Percentiles rank a stretch among this genome's conserved stretches.
Conservation (phyloP, 495 filamentous ascomycete genomes). For the Podospora fimiseda region DNA sequence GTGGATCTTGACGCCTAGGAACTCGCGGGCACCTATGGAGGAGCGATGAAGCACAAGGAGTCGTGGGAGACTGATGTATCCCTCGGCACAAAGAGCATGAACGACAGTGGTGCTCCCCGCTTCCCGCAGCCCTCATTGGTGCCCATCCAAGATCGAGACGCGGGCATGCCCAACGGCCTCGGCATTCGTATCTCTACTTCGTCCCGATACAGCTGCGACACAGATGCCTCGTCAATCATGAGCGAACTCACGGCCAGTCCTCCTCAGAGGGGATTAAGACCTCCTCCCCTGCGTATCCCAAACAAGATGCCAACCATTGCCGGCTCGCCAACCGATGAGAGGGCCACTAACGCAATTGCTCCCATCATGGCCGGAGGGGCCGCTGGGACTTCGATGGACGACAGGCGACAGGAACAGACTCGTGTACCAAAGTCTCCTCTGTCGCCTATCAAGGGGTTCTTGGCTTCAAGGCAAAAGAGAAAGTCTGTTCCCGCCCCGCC, state of each 20-base stretch:
- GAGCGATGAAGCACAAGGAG: constrained; percentile 6
- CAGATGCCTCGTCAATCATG: constrained; percentile 11
- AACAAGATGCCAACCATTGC: constrained; percentile 16
- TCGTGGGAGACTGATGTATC: constrained; percentile 21
- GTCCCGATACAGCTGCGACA: constrained; percentile 17
- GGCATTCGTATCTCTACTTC: background rate
- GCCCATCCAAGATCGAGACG: constrained; percentile 19
- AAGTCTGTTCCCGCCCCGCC: constrained; percentile 14
- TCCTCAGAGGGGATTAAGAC: constrained; percentile 10
- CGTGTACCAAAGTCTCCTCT: constrained; percentile 5
- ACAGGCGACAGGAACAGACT: background rate
- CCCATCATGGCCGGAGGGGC: constrained; percentile 20
- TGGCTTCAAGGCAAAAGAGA: constrained; percentile 3
- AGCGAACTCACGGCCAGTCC: constrained; percentile 3
- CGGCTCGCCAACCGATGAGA: constrained; percentile 16
- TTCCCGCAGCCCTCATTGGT: constrained; percentile 27
- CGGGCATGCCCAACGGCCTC: background rate
- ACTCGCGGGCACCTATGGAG: constrained; percentile 33
- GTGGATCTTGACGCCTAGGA: constrained; percentile 42
- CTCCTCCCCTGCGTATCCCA: constrained; percentile 8
- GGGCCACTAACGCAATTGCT: constrained; percentile 16
- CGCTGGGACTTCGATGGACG: background rate
- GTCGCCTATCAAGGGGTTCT: constrained; percentile 12
- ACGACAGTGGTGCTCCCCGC: constrained; percentile 8
- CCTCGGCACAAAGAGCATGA: constrained; percentile 19